Percentiles rank a stretch among this genome's conserved stretches.
phyloP scores from a whole-genome alignment of 2,329 filamentous ascomycete genomes.

The Diplocarpon mali region DNA sequence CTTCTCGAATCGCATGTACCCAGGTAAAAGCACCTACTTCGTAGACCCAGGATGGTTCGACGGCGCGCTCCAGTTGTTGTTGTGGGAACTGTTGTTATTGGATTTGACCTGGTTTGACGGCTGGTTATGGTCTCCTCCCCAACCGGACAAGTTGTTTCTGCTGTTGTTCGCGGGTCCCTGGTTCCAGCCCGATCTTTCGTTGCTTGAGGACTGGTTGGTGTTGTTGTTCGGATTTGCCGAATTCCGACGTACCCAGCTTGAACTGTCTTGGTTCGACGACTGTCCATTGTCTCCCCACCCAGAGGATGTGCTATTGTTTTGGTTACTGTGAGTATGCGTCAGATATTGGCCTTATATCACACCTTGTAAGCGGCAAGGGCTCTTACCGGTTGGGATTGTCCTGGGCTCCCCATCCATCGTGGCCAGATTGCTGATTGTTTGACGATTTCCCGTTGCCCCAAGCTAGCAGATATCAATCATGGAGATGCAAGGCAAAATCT shows the following conservation, averaged over 20 bases:
- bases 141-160: background rate
- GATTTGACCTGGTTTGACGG: constrained; percentile 1
- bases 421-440: background rate
- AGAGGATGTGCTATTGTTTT: constrained; percentile 5
- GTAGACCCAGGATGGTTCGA: too few species aligned
- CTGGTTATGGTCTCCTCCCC: background rate
- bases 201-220: too few species aligned
- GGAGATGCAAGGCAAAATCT: background rate
- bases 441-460: background rate
- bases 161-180: background rate
- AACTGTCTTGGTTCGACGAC: background rate
- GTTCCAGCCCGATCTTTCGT: constrained; percentile 1
- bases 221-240: too few species aligned
- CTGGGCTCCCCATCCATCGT: background rate
- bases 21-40: background rate
- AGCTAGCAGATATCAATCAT: background rate
- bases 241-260: too few species aligned
- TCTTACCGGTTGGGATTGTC: constrained; percentile 1
- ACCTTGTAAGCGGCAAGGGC: too few species aligned
- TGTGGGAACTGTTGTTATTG: background rate
- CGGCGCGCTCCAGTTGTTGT: background rate
- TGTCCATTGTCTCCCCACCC: constrained; percentile 6
- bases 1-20: background rate
- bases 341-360: too few species aligned
- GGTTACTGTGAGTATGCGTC: background rate